Percentiles rank a stretch among this genome's conserved stretches.
Conservation (phyloP, 768 basidiomycete species). For the Guyanaporus albipodus region DNA sequence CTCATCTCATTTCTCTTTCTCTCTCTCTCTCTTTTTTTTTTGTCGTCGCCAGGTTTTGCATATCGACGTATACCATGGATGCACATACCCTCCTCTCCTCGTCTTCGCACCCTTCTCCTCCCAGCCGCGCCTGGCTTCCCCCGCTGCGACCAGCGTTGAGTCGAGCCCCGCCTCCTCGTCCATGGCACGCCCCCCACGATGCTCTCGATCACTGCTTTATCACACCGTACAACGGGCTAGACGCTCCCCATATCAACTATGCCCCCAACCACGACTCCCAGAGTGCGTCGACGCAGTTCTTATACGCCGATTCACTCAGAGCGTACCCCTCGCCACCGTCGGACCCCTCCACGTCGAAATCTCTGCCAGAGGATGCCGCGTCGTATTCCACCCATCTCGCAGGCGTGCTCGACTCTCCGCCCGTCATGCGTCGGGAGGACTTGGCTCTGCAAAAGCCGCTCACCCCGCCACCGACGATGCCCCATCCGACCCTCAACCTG, state of each 20-base stretch:
- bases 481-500: conserved; percentile 33
- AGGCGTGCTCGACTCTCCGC: conserved; percentile 35
- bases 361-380: conserved; percentile 25
- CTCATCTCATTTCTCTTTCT: conserved; percentile 22
- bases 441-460: conserved; percentile 31
- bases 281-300: conserved; percentile 7
- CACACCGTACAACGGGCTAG: conserved; percentile 14
- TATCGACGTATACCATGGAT: conserved; percentile 34
- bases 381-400: conserved; percentile 26
- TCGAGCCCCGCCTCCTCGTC: conserved; percentile 11
- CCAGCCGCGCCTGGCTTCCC: conserved; percentile 11
- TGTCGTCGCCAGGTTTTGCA: conserved; percentile 25
- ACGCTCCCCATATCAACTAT: conserved; percentile 14
- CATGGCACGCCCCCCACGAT: conserved; percentile 20
- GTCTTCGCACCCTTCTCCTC: conserved; percentile 9
- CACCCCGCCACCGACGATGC: conserved; percentile 43
- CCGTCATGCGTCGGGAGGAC: conserved; percentile 31
- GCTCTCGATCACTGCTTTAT: conserved; percentile 23
- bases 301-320: conserved; percentile 18
- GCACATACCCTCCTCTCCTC: conserved; percentile 28
- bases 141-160: conserved; percentile 15
- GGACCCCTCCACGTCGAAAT: conserved; percentile 23
- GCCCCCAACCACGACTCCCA: conserved; percentile 14
- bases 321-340: conserved; percentile 31
- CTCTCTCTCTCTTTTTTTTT: conserved; percentile 14